Conservation (phyloP, 2,329 filamentous ascomycete genomes). For the Xenoacremonium recifei region DNA sequence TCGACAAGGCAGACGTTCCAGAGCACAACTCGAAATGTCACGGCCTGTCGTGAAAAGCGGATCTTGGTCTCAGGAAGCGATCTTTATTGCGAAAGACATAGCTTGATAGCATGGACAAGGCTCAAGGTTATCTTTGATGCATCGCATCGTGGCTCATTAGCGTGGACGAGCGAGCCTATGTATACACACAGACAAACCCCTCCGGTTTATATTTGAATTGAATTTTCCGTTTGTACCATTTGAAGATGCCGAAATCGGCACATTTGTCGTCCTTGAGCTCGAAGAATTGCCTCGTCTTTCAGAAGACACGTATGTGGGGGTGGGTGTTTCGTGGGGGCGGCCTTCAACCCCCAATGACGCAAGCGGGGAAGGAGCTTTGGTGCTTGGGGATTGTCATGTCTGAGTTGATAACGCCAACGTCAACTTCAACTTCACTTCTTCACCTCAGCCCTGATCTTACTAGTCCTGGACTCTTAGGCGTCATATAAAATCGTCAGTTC, state of each 20-base stretch:
- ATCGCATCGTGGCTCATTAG: slow-evolving; percentile 11
- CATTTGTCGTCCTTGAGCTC: too few relatives aligned
- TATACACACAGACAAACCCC: slow-evolving; percentile 20
- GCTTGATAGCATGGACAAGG: slow-evolving; percentile 3
- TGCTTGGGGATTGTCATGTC: too few relatives aligned
- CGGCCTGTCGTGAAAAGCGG: slow-evolving; percentile 13
- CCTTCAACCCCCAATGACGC: not conserved
- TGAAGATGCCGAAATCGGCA: too few relatives aligned
- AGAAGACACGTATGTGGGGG: too few relatives aligned
- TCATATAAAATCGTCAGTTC: too few relatives aligned
- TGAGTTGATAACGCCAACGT: too few relatives aligned
- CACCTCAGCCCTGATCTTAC: too few relatives aligned
- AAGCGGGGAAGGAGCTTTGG: too few relatives aligned
- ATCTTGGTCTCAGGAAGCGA: slow-evolving; percentile 11
- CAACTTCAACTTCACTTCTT: too few relatives aligned
- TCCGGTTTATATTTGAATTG: slow-evolving; percentile 24
- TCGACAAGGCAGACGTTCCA: too few relatives aligned
- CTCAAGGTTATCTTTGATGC: slow-evolving; percentile 4
- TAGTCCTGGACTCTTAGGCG: too few relatives aligned
- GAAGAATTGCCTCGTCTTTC: too few relatives aligned
- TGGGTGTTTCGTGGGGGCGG: slow-evolving; percentile 3
- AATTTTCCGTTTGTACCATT: slow-evolving; percentile 23
- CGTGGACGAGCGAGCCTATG: slow-evolving; percentile 17
- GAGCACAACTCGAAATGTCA: slow-evolving; percentile 3
- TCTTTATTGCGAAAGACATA: slow-evolving; percentile 7